Conservation (phyloP, 805 yeast species). For the Pichia phayaonensis region DNA sequence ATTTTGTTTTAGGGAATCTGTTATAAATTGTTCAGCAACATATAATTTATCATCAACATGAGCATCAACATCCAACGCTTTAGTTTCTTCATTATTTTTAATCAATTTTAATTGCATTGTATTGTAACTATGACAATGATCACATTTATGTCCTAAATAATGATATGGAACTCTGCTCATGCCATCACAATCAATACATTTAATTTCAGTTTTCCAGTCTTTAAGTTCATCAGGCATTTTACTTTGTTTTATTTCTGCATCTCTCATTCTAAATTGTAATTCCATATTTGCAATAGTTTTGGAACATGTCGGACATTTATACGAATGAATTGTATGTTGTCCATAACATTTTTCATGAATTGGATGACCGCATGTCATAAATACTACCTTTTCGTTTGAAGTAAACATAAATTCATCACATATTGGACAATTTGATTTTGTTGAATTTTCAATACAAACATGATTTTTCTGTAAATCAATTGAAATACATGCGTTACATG, state of each 20-base stretch:
- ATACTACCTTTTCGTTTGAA: constrained; percentile 73
- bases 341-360: constrained; percentile 82
- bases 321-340: constrained; percentile 72
- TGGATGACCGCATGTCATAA: constrained; percentile 92
- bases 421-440: constrained; percentile 88
- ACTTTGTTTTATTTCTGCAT: constrained; percentile 70
- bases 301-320: constrained; percentile 88
- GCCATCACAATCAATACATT: constrained; percentile 85
- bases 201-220: constrained; percentile 65
- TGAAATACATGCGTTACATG: constrained; percentile 82
- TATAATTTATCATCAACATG: not conserved
- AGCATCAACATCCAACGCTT: constrained; percentile 14
- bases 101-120: constrained; percentile 65
- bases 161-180: constrained; percentile 71
- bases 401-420: constrained; percentile 89
- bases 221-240: constrained; percentile 76
- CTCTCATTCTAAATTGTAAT: constrained; percentile 78
- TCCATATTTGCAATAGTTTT: constrained; percentile 82
- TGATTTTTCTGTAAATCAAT: constrained; percentile 72
- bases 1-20: constrained; percentile 26
- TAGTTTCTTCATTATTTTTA: constrained; percentile 46
- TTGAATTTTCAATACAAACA: constrained; percentile 77
- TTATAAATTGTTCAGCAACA: constrained; percentile 10
- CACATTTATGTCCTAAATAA: constrained; percentile 80
- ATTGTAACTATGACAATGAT: constrained; percentile 80